Base-by-base conservation (phyloP, 106 monocot genomes). In the Allium fistulosum region DNA sequence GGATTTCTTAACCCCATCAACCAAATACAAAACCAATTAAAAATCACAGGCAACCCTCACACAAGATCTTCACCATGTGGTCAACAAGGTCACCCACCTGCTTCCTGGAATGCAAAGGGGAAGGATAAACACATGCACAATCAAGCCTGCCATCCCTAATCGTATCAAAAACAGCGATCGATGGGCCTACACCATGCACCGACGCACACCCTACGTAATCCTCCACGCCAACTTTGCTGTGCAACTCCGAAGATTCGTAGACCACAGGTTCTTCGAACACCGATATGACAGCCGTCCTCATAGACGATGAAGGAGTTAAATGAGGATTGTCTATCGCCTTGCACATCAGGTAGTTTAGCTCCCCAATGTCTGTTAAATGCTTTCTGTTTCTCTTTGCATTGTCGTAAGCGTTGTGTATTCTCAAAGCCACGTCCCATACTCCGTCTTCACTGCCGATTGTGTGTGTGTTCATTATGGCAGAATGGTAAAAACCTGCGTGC, bases 301-400 rank as follows among this genome's bases (percentile, higher is more conserved):
- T 28, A 22, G 96, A 86, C 0, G 91, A 88, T 8, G 78, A 64
- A 3, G 80, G 79, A 0, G 96, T 96, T 16, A 96, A 81, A 37
- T 76, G 68, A 7, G 91, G 96, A 46, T 91, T 92, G 28, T 96
- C 84, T 16, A 91, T 86, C 51, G 96, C 91, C 76, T 86, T 86
- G 68, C 86, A 79, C 91, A 96, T 86, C 10, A 96, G 80, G 67
- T 82, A 83, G 80, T 91, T 96, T 60, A 96, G 84, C 14, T 96
- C 96, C 0, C 59, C 76, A 10, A 96, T 77, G 61, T 96, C 96
- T 3, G 76, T 76, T 6, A 96, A 76, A 59, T 96, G 91, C 72
- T 88, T 96, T 80, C 82, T 83, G 61, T 76, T 78, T 66, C 12
- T 62, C 57, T 66, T 77, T 12, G 91, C 73, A 26, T 55, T 82